Conservation (phyloP, 78 protist genomes). For the Pelomyxa schiedti region DNA sequence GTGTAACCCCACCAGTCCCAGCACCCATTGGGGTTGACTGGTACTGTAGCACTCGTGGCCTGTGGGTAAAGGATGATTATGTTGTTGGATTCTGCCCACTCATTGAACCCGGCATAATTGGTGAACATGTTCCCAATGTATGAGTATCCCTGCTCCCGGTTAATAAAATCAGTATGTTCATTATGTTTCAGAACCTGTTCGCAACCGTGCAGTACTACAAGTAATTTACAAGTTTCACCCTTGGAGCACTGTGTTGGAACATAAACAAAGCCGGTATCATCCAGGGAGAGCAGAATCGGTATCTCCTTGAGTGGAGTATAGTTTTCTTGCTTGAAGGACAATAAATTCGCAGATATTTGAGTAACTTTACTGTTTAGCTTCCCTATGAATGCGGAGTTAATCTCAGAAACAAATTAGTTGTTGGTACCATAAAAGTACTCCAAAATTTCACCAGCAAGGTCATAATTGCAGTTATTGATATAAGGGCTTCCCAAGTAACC, state of each 20-base stretch:
- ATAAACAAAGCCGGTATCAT: no score
- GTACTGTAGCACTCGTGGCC: conserved; percentile 3
- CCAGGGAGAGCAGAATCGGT: conserved; percentile 11
- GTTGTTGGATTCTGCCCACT: conserved; percentile 62
- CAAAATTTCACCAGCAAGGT: conserved; percentile 33
- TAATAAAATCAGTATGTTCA: conserved; percentile 50
- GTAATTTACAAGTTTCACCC: neutral
- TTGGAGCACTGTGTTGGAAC: conserved; percentile 6
- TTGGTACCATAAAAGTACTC: neutral
- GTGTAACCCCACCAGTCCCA: conserved; percentile 56
- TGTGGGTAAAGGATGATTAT: conserved; percentile 63
- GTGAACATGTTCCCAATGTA: conserved; percentile 19
- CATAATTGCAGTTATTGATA: conserved; percentile 51
- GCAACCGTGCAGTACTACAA: neutral
- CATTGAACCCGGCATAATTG: conserved; percentile 49
- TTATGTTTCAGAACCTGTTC: neutral
- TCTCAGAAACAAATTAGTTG: conserved; percentile 2
- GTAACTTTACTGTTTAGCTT: neutral
- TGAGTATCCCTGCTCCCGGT: conserved; percentile 41
- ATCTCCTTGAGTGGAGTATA: conserved; percentile 18
- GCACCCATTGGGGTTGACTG: conserved; percentile 63
- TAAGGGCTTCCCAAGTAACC: conserved; percentile 43
- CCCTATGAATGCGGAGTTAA: conserved; percentile 14
- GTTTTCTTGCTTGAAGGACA: neutral
- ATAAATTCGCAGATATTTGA: neutral